Conservation (phyloP, 176 grass and related monocot genomes). For the Bonia amplexicaulis region DNA sequence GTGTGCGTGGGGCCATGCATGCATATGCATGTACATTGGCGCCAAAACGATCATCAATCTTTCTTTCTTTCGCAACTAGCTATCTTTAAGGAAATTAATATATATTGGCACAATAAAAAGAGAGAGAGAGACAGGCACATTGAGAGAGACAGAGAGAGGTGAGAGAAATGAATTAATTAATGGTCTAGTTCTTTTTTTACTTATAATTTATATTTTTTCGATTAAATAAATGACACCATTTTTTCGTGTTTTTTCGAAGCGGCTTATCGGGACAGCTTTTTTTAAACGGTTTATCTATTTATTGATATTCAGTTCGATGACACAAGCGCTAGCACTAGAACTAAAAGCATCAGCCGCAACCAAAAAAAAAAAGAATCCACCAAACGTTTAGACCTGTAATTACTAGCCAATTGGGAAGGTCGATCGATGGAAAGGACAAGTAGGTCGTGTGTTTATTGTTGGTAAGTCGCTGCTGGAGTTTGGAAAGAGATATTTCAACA, state of each 20-base stretch:
- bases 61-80: slow-evolving; percentile 6
- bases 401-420: slow-evolving; percentile 4
- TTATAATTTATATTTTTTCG: no score
- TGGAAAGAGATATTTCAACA: neutral
- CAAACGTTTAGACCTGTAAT: neutral
- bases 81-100: slow-evolving; percentile 14
- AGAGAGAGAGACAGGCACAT: neutral
- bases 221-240: fast-evolving
- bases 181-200: no score
- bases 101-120: neutral
- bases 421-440: neutral
- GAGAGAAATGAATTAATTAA: neutral
- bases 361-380: no score
- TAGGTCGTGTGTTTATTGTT: neutral
- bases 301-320: no score
- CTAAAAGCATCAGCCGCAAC: no score
- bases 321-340: no score
- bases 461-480: neutral
- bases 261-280: fast-evolving
- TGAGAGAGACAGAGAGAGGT: neutral
- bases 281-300: no score
- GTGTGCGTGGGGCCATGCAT: slow-evolving; percentile 10
- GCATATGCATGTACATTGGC: neutral
- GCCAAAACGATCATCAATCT: neutral
- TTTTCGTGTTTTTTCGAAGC: no score